Base-by-base conservation (phyloP, 192 early-diverging fungal species). In the Linnemannia exigua region DNA sequence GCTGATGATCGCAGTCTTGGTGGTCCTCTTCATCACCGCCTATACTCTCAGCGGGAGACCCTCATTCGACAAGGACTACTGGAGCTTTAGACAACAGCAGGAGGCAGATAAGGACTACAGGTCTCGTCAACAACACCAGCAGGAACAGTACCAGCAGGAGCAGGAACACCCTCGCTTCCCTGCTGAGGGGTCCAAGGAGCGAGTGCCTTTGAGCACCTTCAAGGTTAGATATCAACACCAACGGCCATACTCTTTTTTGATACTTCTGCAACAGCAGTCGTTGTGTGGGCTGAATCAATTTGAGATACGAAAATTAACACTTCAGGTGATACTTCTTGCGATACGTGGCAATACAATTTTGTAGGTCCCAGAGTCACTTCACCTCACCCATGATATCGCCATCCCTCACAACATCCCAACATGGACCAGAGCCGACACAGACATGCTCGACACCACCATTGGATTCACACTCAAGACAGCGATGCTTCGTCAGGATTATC, bases 351-450 rank as follows among this genome's bases (percentile, higher is more conserved):
- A 51, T 15, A n/a, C n/a, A 44, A 44, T 6, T 6, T 44, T 38
- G 25, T 50, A 85, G 84, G 79, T 86, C 22, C 84, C 84, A n/a
- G 79, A 76, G 12, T 74, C 31, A 19, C 75, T 86, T 15, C 66
- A 76, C 70, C 51, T 79, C 51, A 85, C 76, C 16, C 87, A 90
- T 38, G 88, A 88, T 75, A 84, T 90, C 35, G 90, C 90, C 25
- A 86, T 89, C 33, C 90, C 90, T 37, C 76, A 84, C 31, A 75
- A 54, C 22, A 44, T 89, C 46, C 80, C 77, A 68, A 73, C 83
- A 0, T 90, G 90, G 90, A 89, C 88, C 20, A 50, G 69, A n/a
- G 82, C 84, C 3, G 88, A 89, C 47, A 83, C 77, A 25, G 67
- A 80, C 11, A 75, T 89, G 51, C 72, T 90, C 12, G 77, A 75